These are phyloP conservation scores for Oryza glumipatula DNA, from an alignment of 176 grass and related monocot species.

Conservation along the genomic window DNA sequence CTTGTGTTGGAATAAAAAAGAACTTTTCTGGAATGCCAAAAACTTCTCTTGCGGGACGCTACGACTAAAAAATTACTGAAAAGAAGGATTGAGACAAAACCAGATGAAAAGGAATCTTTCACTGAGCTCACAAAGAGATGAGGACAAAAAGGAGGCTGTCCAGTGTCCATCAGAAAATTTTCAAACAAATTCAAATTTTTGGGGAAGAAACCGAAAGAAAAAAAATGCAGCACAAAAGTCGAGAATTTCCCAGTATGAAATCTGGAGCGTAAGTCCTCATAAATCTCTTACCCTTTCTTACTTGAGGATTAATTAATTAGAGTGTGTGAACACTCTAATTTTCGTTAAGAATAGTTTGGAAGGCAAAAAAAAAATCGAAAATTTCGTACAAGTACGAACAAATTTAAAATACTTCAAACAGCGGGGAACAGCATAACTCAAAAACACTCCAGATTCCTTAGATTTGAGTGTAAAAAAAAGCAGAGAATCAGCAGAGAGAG, in stretches of 20 bases:
- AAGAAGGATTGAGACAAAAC: not conserved
- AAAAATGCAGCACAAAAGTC: not conserved
- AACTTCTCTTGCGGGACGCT: not conserved
- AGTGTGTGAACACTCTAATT: not conserved
- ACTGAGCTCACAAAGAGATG: not conserved
- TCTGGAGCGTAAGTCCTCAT: not conserved
- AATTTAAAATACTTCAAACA: conserved; percentile 28
- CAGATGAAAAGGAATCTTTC: conserved; percentile 14
- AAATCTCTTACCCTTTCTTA: not conserved
- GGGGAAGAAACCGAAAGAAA: not conserved
- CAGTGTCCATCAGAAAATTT: not conserved
- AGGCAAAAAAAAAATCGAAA: not conserved
- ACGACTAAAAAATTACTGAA: not conserved
- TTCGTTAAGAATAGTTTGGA: not conserved
- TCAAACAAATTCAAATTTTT: conserved; percentile 31
- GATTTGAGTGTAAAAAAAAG: not conserved
- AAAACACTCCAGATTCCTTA: not conserved
- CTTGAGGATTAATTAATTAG: not conserved
- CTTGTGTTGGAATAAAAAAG: not conserved
- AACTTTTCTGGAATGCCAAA: not conserved
- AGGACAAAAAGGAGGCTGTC: conserved; percentile 27
- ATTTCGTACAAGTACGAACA: not conserved
- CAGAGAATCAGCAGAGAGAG: not conserved
- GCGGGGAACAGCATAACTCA: not conserved
- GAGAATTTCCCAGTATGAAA: not conserved